Conservation (phyloP, 352 stramenopile species). For the Pythium graminicola region DNA sequence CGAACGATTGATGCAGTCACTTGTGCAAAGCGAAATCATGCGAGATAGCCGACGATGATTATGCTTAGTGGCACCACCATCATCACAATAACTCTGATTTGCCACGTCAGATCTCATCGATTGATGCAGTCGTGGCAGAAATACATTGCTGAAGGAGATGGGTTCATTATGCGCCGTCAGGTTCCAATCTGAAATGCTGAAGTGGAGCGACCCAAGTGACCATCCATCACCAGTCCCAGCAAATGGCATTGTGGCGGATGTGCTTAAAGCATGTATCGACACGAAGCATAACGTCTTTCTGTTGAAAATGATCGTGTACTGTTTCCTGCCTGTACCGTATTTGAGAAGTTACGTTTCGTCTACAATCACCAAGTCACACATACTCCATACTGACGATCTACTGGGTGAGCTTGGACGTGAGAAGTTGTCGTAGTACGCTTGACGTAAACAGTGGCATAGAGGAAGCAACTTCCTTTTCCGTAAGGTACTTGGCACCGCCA, state of each 20-base stretch:
- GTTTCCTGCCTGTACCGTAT: no score
- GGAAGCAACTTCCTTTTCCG: conserved; percentile 39
- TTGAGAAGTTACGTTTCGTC: no score
- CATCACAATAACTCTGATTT: conserved; percentile 9
- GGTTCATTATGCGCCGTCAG: conserved; percentile 7
- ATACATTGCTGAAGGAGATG: background rate
- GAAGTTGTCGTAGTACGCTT: conserved; percentile 59
- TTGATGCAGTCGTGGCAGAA: conserved; percentile 19
- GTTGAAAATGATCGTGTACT: no score
- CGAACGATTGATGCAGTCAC: conserved; percentile 11
- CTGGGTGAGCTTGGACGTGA: conserved; percentile 43
- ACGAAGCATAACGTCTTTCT: no score
- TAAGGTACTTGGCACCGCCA: conserved; percentile 75
- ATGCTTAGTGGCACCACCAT: no score
- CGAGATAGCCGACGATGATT: no score
- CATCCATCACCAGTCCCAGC: background rate
- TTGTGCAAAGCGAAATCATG: conserved; percentile 11
- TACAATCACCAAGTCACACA: background rate
- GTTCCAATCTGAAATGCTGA: conserved; percentile 11
- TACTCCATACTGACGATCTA: no score
- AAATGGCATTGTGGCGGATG: background rate
- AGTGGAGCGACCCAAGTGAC: conserved; percentile 5
- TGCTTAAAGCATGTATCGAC: no score
- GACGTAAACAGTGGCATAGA: conserved; percentile 65
- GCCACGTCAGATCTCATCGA: conserved; percentile 24